A percentile compares a stretch with the other conserved stretches of the same genome.
Conservation (phyloP, 2,329 filamentous ascomycete genomes). For the Amylocarpus encephaloides region DNA sequence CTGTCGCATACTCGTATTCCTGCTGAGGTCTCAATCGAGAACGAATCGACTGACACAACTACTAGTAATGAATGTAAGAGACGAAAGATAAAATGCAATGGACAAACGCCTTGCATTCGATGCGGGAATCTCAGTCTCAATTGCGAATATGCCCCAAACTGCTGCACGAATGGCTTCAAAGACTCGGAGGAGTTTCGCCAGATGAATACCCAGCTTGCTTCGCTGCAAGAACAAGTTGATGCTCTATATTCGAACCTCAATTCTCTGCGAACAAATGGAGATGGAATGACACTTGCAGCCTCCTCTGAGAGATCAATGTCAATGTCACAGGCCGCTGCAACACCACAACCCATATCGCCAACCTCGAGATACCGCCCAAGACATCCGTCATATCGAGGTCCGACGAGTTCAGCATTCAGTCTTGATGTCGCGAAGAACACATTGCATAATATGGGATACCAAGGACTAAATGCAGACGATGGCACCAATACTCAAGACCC, state of each 20-base stretch:
- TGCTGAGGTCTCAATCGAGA: background rate
- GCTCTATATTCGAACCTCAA: constrained; percentile 67
- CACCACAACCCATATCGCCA: constrained; percentile 18
- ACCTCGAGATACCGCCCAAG: constrained; percentile 8
- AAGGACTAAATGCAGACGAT: constrained; percentile 57
- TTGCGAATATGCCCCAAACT: constrained; percentile 61
- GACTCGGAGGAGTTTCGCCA: constrained; percentile 86
- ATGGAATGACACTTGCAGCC: constrained; percentile 14
- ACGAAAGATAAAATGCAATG: constrained; percentile 72
- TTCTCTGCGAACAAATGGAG: constrained; percentile 31
- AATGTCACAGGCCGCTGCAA: constrained; percentile 20
- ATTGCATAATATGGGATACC: constrained; percentile 83
- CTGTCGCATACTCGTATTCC: background rate
- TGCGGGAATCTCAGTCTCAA: constrained; percentile 62
- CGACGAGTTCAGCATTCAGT: constrained; percentile 79
- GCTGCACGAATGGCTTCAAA: constrained; percentile 73
- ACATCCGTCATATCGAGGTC: constrained; percentile 67
- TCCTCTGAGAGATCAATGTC: constrained; percentile 26
- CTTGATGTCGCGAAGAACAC: constrained; percentile 83
- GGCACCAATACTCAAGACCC: constrained; percentile 48
- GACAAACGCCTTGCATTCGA: constrained; percentile 59
- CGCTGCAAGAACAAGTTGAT: constrained; percentile 79
- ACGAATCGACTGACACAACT: background rate
- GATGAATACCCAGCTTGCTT: constrained; percentile 67
- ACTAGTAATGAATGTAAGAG: constrained; percentile 63